Evolutionary conservation across 352 stramenopile genomes (phyloP).

Genomic region (Pythium folliculosum): DNA sequence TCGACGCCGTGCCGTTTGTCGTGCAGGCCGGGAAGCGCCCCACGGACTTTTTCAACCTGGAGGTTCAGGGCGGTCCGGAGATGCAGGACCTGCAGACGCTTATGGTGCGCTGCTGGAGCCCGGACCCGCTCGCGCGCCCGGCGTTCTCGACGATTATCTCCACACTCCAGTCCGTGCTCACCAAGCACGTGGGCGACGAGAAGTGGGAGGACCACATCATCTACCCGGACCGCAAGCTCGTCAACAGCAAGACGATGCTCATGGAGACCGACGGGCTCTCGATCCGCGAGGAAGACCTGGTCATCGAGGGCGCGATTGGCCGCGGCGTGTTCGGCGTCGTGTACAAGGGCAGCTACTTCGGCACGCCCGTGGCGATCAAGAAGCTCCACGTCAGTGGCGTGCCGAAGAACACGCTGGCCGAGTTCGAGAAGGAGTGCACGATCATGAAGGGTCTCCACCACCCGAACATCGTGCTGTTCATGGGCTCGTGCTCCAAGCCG

Average conservation of each 20-base stretch:
- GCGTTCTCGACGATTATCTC: slow-evolving; percentile 86
- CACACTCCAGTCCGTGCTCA: slow-evolving; percentile 63
- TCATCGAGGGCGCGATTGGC: slow-evolving; percentile 70
- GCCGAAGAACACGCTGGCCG: slow-evolving; percentile 77
- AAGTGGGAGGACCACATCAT: slow-evolving; percentile 87
- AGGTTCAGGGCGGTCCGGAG: slow-evolving; percentile 44
- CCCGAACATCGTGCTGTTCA: slow-evolving; percentile 98
- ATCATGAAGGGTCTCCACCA: slow-evolving; percentile 93
- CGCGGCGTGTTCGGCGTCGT: slow-evolving; percentile 82
- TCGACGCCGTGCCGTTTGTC: slow-evolving; percentile 82
- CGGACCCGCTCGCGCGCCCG: slow-evolving; percentile 63
- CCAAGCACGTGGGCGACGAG: slow-evolving; percentile 69
- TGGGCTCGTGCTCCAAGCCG: slow-evolving; percentile 96
- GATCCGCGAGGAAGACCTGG: slow-evolving; percentile 76
- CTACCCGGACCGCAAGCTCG: slow-evolving; percentile 76
- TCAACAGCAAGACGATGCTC: slow-evolving; percentile 46
- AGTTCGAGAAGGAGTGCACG: slow-evolving; percentile 84
- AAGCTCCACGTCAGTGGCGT: slow-evolving; percentile 80
- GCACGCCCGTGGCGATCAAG: slow-evolving; percentile 81
- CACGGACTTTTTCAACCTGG: slow-evolving; percentile 70
- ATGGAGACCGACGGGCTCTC: slow-evolving; percentile 69
- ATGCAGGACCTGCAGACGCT: slow-evolving; percentile 70
- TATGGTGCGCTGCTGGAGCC: slow-evolving; percentile 82
- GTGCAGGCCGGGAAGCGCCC: slow-evolving; percentile 77
- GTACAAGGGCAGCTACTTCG: slow-evolving; percentile 86